These are phyloP conservation scores for Planoprotostelium fungivorum DNA, from an alignment of 78 protist species.

Conservation along the genomic window DNA sequence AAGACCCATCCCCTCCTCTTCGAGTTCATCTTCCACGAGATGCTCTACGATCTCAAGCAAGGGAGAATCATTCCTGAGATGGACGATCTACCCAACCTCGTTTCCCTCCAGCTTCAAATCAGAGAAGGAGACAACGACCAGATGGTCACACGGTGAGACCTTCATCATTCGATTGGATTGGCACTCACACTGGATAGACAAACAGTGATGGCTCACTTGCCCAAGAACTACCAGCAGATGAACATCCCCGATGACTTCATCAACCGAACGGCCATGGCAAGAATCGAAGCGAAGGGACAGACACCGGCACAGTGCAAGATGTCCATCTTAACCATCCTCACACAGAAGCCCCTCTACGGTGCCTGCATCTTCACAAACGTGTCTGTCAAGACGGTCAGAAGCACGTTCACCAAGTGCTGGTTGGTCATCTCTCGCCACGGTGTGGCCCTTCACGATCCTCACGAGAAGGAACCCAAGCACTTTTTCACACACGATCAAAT, in stretches of 20 bases:
- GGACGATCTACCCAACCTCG: not conserved
- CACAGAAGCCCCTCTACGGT: not conserved
- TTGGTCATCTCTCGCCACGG: not conserved
- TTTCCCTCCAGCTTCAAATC: not conserved
- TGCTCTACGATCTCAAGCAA: not conserved
- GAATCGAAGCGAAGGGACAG: not conserved
- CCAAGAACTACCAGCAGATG: not conserved
- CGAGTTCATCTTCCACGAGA: not conserved
- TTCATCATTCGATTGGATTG: not conserved
- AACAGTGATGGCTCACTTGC: not conserved
- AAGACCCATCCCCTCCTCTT: not conserved
- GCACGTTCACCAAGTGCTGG: not conserved
- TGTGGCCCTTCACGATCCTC: not conserved
- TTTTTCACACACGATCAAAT: not conserved
- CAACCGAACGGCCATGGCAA: not conserved
- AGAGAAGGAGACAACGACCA: not conserved
- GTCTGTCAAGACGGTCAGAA: not conserved
- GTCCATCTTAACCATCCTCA: not conserved
- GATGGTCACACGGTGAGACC: not conserved
- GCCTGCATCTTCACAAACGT: not conserved
- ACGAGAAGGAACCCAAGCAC: not conserved
- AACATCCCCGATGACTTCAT: not conserved
- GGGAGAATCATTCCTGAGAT: not conserved
- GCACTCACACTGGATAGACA: not conserved
- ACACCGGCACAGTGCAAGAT: not conserved